These are phyloP conservation scores for Colletotrichum ledebouriae DNA, from an alignment of 2,329 filamentous ascomycete species.

Conservation along the genomic window DNA sequence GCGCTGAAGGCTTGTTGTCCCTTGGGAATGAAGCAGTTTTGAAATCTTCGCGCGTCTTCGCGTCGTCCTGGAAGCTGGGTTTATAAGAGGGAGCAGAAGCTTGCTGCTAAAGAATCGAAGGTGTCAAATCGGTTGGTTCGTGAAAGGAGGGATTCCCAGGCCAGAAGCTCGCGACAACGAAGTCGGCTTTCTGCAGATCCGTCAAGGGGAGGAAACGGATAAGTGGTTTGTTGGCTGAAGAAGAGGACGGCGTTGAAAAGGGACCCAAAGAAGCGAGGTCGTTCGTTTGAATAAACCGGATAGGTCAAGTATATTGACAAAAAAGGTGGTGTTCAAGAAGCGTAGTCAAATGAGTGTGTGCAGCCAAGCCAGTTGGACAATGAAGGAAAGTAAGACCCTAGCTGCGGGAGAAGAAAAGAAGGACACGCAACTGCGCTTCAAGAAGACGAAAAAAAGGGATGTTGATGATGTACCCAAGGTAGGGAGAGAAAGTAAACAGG, in stretches of 20 bases:
- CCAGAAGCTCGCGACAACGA: slow-evolving; percentile 41
- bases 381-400: slow-evolving; percentile 58
- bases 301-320: slow-evolving; percentile 43
- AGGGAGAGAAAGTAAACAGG: slow-evolving; percentile 49
- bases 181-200: slow-evolving; percentile 41
- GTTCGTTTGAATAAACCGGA: slow-evolving; percentile 44
- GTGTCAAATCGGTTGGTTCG: slow-evolving; percentile 30
- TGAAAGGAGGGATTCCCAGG: slow-evolving; percentile 35
- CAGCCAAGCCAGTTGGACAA: slow-evolving; percentile 70
- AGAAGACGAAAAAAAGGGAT: slow-evolving; percentile 55
- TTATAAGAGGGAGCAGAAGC: slow-evolving; percentile 39
- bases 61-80: slow-evolving; percentile 38
- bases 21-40: slow-evolving; percentile 12
- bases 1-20: slow-evolving; percentile 27
- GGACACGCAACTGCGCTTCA: slow-evolving; percentile 51
- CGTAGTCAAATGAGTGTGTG: slow-evolving; percentile 66
- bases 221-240: slow-evolving; percentile 27
- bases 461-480: slow-evolving; percentile 46
- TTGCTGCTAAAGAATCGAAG: slow-evolving; percentile 40
- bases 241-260: slow-evolving; percentile 16
- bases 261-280: slow-evolving; percentile 41
- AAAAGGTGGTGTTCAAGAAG: slow-evolving; percentile 55
- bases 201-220: slow-evolving; percentile 40
- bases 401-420: slow-evolving; percentile 60
- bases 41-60: slow-evolving; percentile 35